Conservation (phyloP, 148 eudicot species). For the Salicornia ramosissima region DNA sequence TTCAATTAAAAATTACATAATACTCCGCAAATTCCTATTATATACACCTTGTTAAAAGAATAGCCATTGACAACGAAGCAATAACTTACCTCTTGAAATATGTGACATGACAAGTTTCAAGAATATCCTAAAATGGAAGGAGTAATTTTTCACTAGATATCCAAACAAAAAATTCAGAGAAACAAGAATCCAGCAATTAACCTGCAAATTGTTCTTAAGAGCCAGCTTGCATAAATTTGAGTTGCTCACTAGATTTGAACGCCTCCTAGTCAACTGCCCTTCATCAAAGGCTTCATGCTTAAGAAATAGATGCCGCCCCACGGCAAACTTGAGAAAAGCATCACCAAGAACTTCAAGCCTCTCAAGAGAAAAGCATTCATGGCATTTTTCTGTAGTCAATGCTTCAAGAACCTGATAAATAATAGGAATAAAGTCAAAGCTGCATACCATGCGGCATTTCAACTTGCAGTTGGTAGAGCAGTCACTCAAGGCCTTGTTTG, state of each 20-base stretch:
- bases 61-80: too few relatives aligned
- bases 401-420: slow-evolving; percentile 87
- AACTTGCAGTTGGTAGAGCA: too few relatives aligned
- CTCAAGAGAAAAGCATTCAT: slow-evolving; percentile 80
- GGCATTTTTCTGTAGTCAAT: slow-evolving; percentile 83
- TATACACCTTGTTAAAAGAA: too few relatives aligned
- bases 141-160: neutral
- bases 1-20: too few relatives aligned
- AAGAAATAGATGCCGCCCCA: slow-evolving; percentile 81
- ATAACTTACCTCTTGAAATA: too few relatives aligned
- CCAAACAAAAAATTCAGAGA: neutral
- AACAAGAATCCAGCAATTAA: slow-evolving; percentile 25
- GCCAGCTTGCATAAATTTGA: slow-evolving; percentile 72
- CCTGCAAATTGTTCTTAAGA: slow-evolving; percentile 57
- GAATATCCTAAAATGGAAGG: too few relatives aligned
- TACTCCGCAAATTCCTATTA: too few relatives aligned
- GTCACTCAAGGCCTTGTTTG: too few relatives aligned
- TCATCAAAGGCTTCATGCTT: slow-evolving; percentile 67
- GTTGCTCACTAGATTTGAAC: slow-evolving; percentile 77
- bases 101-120: too few relatives aligned
- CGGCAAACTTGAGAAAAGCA: slow-evolving; percentile 94
- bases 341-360: slow-evolving; percentile 99
- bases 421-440: slow-evolving; percentile 2
- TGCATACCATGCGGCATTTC: slow-evolving; percentile 1
- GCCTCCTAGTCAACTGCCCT: slow-evolving; percentile 88